These are phyloP conservation scores for Chlorella vulgaris DNA, from an alignment of 139 green algal species.

Conservation along the genomic window DNA sequence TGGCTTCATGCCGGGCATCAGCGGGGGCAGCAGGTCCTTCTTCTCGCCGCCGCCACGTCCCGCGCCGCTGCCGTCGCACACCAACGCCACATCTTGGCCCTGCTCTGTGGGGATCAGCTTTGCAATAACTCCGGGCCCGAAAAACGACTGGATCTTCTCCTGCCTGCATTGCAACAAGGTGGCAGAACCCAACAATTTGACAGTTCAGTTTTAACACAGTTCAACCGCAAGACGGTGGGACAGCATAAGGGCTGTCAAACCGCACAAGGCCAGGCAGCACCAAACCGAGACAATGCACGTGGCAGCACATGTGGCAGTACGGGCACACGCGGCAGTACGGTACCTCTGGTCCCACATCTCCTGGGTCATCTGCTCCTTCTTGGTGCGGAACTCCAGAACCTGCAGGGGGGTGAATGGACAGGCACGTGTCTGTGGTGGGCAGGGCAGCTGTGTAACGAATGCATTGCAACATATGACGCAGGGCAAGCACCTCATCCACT, in stretches of 20 bases:
- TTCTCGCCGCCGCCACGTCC: constrained; percentile 70
- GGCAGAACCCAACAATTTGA: no score
- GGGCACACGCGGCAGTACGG: background rate
- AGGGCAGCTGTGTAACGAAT: constrained; percentile 58
- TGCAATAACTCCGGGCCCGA: constrained; percentile 86
- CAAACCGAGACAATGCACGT: background rate
- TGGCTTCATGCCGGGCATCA: constrained; percentile 85
- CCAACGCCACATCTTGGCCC: constrained; percentile 78
- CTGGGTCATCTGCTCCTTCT: constrained; percentile 63
- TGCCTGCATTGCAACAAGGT: constrained; percentile 24
- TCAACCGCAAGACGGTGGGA: no score
- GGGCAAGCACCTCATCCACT: no score
- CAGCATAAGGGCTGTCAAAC: background rate
- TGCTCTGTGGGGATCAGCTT: constrained; percentile 26
- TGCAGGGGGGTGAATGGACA: constrained; percentile 26
- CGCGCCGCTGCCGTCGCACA: constrained; percentile 75
- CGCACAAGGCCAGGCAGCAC: background rate
- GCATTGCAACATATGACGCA: no score
- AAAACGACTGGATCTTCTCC: constrained; percentile 92
- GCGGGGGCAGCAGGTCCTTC: constrained; percentile 89
- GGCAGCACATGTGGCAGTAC: background rate
- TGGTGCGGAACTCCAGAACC: constrained; percentile 86
- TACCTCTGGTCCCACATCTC: constrained; percentile 64
- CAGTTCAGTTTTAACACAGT: no score
- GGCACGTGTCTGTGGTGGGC: background rate